Evolutionary conservation across 140 eudicot species (phyloP).

Genomic region (Eryngium alpinum): DNA sequence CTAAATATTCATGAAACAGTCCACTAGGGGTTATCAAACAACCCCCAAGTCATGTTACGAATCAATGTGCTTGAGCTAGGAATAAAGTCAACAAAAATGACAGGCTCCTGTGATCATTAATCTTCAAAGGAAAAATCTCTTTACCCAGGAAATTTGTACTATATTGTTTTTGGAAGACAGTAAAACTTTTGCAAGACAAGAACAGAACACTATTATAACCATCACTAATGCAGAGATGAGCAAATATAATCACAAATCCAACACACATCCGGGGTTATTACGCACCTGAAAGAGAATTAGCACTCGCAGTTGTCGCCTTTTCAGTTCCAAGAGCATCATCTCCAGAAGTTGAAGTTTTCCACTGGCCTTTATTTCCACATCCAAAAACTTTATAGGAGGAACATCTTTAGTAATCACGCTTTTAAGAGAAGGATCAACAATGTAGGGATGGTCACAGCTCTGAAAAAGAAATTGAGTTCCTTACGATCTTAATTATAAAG

Average conservation of each 20-base stretch:
- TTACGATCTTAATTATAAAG: not conserved
- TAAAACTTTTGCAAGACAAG: not conserved
- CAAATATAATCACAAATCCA: not conserved
- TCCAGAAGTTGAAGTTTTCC: slow-evolving; percentile 81
- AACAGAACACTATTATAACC: not conserved
- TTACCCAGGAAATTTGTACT: not conserved
- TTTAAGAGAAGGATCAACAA: slow-evolving; percentile 56
- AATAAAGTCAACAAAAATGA: not conserved
- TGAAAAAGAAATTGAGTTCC: slow-evolving; percentile 14
- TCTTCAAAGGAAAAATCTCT: not conserved
- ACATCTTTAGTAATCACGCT: slow-evolving; percentile 34
- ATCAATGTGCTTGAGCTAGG: not conserved
- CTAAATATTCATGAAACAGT: no score
- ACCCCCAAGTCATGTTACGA: not conserved
- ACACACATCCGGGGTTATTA: not conserved
- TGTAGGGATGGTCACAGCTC: slow-evolving; percentile 96
- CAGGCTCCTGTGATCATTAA: no score
- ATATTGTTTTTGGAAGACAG: not conserved
- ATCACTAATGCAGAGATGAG: not conserved
- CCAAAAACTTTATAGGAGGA: slow-evolving; percentile 35
- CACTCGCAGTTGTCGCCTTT: slow-evolving; percentile 46
- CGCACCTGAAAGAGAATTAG: slow-evolving; percentile 79
- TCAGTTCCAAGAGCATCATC: slow-evolving; percentile 50
- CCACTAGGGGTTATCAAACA: not conserved
- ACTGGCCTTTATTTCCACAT: slow-evolving; percentile 78